These are phyloP conservation scores for Styphnolobium japonicum DNA, from an alignment of 306 rosid species.

Conservation along the genomic window DNA sequence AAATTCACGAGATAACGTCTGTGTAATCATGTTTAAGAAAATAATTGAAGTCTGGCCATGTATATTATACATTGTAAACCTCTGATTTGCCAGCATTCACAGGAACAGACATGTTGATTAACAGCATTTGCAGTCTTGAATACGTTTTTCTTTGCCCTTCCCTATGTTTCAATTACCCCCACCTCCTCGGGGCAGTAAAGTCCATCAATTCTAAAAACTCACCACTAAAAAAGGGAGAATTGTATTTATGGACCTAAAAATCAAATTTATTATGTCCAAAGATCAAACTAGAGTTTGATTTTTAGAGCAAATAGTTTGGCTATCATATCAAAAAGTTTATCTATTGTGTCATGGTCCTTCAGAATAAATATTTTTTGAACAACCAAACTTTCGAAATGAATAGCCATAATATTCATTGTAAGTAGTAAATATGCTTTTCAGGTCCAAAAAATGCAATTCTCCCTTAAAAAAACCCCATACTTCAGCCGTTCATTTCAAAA, in stretches of 20 bases:
- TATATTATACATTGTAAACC: not conserved
- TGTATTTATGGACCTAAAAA: slow-evolving; percentile 6
- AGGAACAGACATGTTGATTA: not conserved
- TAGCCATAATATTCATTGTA: not conserved
- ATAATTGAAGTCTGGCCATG: slow-evolving; percentile 2
- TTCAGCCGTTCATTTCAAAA: slow-evolving; percentile 43
- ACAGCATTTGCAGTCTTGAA: slow-evolving; percentile 16
- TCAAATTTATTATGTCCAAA: slow-evolving; percentile 12
- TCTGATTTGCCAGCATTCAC: slow-evolving; percentile 13
- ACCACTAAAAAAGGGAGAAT: slow-evolving; percentile 2
- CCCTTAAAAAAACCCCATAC: slow-evolving; percentile 2
- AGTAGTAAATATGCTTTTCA: not conserved
- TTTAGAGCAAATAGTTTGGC: not conserved
- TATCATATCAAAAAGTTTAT: slow-evolving; percentile 3
- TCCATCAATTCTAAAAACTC: not conserved
- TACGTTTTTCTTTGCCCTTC: not conserved
- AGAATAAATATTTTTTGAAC: not conserved
- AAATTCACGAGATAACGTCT: not conserved
- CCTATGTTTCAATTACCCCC: not conserved
- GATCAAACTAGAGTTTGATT: not conserved
- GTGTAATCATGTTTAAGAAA: not conserved
- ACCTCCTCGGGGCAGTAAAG: not conserved
- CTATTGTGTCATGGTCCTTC: not conserved
- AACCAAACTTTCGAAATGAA: slow-evolving; percentile 20
- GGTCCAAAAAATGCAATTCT: slow-evolving; percentile 18